Conservation (phyloP, 352 stramenopile species). For the Phytophthora cryptogea region DNA sequence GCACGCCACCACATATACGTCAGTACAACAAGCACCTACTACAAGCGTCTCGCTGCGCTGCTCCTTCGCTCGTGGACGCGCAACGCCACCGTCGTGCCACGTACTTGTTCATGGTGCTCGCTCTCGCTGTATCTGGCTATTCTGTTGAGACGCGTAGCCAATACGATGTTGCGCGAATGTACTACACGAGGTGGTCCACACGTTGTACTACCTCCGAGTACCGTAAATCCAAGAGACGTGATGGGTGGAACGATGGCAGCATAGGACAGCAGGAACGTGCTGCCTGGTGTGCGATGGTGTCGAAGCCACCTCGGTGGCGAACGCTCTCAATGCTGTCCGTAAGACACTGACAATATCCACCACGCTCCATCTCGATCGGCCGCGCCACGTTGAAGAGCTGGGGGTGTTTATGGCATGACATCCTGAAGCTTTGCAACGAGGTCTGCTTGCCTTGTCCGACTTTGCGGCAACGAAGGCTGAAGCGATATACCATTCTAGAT, state of each 20-base stretch:
- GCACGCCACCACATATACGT: neutral
- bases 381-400: conserved; percentile 19
- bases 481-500: conserved; percentile 29
- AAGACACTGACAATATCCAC: conserved; percentile 18
- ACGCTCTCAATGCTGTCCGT: neutral
- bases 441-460: conserved; percentile 17
- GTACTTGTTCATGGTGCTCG: conserved; percentile 52
- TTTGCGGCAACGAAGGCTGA: conserved; percentile 9
- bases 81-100: conserved; percentile 6
- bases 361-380: neutral
- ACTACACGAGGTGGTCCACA: conserved; percentile 9
- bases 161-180: conserved; percentile 8
- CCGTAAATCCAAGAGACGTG: conserved; percentile 1
- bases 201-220: conserved; percentile 1
- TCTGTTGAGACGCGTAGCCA: conserved; percentile 31
- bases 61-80: neutral
- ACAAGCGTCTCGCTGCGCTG: neutral
- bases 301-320: neutral
- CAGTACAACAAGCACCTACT: neutral
- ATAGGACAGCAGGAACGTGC: neutral
- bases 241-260: neutral
- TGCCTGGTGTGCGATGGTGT: neutral
- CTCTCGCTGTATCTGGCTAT: conserved; percentile 32
- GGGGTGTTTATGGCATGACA: conserved; percentile 22
- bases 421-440: conserved; percentile 25